A percentile compares a stretch with the other conserved stretches of the same genome.
Conservation (phyloP, 1,284 basidiomycete genomes). For the Rhodotorula mucilaginosa region DNA sequence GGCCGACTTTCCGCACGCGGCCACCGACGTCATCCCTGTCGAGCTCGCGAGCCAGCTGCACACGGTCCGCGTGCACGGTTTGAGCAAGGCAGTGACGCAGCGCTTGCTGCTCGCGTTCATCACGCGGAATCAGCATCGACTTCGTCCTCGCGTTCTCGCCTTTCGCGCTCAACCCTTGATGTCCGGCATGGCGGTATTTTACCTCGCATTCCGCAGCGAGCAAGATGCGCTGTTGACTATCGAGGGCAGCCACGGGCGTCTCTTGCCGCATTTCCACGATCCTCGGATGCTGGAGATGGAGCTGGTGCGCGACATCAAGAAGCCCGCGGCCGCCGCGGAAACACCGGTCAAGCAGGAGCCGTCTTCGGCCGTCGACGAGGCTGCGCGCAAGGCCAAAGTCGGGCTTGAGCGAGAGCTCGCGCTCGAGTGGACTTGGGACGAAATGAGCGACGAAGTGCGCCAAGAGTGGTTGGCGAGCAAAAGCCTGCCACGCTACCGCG, state of each 20-base stretch:
- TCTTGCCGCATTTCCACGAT: neutral
- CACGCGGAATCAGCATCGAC: neutral
- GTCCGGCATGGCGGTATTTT: neutral
- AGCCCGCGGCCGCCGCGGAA: neutral
- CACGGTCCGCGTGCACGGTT: neutral
- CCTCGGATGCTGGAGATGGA: neutral
- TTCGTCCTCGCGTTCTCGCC: constrained; percentile 3
- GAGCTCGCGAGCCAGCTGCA: neutral
- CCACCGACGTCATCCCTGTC: neutral
- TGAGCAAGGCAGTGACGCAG: neutral
- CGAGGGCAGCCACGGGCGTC: neutral
- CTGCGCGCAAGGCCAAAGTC: neutral
- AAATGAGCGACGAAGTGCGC: constrained; percentile 6
- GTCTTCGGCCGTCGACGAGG: too few relatives aligned
- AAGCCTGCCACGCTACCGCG: neutral
- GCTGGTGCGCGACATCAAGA: neutral
- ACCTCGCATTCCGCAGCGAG: neutral
- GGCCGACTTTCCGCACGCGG: neutral
- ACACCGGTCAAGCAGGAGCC: neutral
- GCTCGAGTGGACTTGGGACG: constrained; percentile 3
- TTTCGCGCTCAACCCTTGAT: neutral
- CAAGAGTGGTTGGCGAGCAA: neutral
- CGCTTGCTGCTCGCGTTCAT: neutral
- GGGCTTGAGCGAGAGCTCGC: constrained; percentile 2
- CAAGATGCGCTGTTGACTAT: constrained; percentile 1